Percentiles rank a stretch among this genome's conserved stretches.
Conservation (phyloP, 352 stramenopile species). For the Phytophthora citricola region DNA sequence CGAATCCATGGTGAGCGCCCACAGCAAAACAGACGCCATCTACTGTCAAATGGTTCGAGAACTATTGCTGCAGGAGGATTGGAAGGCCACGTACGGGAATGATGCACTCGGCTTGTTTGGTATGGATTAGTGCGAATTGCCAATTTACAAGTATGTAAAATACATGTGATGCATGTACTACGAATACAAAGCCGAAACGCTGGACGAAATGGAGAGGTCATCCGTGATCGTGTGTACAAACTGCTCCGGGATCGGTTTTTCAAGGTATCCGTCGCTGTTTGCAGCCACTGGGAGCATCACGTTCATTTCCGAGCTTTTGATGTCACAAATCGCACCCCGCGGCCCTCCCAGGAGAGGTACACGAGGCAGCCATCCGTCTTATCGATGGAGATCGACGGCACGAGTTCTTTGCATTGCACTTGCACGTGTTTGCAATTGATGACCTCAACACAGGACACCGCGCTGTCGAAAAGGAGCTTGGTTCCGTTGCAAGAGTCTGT, state of each 20-base stretch:
- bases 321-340: slow-evolving; percentile 92
- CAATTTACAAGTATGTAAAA: too few species aligned
- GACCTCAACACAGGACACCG: slow-evolving; percentile 96
- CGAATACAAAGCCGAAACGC: slow-evolving; percentile 96
- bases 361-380: slow-evolving; percentile 98
- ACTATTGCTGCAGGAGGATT: slow-evolving; percentile 48
- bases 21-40: slow-evolving; percentile 33
- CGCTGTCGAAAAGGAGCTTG: slow-evolving; percentile 96
- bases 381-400: slow-evolving; percentile 97
- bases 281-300: slow-evolving; percentile 92
- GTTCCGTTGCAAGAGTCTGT: slow-evolving; percentile 95
- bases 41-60: slow-evolving; percentile 41
- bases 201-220: slow-evolving; percentile 87
- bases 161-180: slow-evolving; percentile 40
- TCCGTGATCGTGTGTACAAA: slow-evolving; percentile 95
- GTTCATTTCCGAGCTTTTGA: slow-evolving; percentile 98
- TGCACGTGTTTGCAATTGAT: slow-evolving; percentile 99
- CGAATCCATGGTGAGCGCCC: slow-evolving; percentile 31
- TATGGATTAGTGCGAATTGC: too few species aligned
- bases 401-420: slow-evolving; percentile 93
- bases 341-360: slow-evolving; percentile 94
- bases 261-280: slow-evolving; percentile 91
- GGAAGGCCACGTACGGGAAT: slow-evolving; percentile 23
- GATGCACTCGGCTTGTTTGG: neutral
- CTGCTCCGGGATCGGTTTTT: slow-evolving; percentile 97